These are phyloP conservation scores for Neonectria coccinea DNA, from an alignment of 2,329 filamentous ascomycete species.

Conservation along the genomic window DNA sequence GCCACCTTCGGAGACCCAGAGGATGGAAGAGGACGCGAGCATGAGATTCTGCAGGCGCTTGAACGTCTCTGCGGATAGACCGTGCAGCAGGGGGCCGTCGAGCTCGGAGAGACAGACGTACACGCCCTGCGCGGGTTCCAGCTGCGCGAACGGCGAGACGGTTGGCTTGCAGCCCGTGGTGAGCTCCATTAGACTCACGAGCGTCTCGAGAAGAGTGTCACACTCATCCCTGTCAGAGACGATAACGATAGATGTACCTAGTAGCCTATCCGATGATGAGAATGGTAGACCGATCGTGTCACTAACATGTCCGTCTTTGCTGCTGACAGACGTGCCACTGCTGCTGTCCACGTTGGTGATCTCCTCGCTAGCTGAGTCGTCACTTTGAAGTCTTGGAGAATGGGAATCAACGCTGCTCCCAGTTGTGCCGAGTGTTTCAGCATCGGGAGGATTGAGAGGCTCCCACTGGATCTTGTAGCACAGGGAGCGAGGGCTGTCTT, in stretches of 20 bases:
- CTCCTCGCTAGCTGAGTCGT: no score
- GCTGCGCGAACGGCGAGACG: constrained; percentile 4
- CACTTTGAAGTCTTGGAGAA: no score
- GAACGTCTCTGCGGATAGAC: constrained; percentile 54
- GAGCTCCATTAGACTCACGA: no score
- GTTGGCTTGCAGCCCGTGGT: constrained; percentile 11
- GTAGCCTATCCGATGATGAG: background rate
- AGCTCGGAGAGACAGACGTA: constrained; percentile 59
- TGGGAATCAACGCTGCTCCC: no score
- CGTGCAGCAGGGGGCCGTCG: constrained; percentile 56
- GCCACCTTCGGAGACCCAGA: constrained; percentile 50
- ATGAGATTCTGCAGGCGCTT: constrained; percentile 51
- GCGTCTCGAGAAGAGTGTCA: background rate
- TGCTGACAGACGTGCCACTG: no score
- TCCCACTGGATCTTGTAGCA: constrained; percentile 62
- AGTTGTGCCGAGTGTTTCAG: no score
- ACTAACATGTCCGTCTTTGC: no score
- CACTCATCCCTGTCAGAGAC: constrained; percentile 38
- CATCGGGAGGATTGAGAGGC: constrained; percentile 30
- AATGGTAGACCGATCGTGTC: no score
- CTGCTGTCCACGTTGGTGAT: no score
- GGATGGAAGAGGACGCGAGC: constrained; percentile 49
- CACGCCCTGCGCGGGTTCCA: no score
- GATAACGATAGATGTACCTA: constrained; percentile 33
- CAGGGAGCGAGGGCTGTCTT: constrained; percentile 44